Evolutionary conservation across 345 rosid species (phyloP).

Genomic region (Odontarrhena argentea): DNA sequence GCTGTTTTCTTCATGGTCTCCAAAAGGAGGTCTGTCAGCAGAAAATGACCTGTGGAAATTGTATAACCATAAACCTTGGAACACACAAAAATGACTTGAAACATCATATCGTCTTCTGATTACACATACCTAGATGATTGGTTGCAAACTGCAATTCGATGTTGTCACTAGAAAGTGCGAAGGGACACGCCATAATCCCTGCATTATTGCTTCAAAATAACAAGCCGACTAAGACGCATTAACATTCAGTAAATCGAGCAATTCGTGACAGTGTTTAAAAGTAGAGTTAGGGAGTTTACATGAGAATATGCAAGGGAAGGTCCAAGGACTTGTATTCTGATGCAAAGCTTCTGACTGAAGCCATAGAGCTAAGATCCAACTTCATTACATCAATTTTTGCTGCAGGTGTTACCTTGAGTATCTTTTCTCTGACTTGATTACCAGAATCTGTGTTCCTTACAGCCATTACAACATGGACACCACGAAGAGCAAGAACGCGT

Average conservation of each 20-base stretch:
- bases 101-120: background rate
- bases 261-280: background rate
- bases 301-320: conserved; percentile 53
- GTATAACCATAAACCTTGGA: background rate
- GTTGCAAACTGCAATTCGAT: conserved; percentile 63
- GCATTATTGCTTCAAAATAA: conserved; percentile 60
- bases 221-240: background rate
- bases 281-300: conserved; percentile 37
- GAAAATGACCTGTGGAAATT: conserved; percentile 67
- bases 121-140: conserved; percentile 58
- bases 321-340: conserved; percentile 45
- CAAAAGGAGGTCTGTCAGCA: conserved; percentile 64
- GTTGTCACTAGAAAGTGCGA: conserved; percentile 53
- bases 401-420: conserved; percentile 52
- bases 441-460: conserved; percentile 66
- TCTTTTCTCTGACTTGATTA: conserved; percentile 56
- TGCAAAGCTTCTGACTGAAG: conserved; percentile 61
- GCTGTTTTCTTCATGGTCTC: conserved; percentile 75
- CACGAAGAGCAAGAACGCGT: conserved; percentile 77
- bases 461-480: conserved; percentile 69
- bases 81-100: background rate
- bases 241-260: conserved; percentile 17
- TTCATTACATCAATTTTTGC: conserved; percentile 76
- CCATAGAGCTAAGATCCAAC: conserved; percentile 76
- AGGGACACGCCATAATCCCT: conserved; percentile 65